phyloP scores from a whole-genome alignment of 257 asterid genomes.

The Paulownia fortunei region DNA sequence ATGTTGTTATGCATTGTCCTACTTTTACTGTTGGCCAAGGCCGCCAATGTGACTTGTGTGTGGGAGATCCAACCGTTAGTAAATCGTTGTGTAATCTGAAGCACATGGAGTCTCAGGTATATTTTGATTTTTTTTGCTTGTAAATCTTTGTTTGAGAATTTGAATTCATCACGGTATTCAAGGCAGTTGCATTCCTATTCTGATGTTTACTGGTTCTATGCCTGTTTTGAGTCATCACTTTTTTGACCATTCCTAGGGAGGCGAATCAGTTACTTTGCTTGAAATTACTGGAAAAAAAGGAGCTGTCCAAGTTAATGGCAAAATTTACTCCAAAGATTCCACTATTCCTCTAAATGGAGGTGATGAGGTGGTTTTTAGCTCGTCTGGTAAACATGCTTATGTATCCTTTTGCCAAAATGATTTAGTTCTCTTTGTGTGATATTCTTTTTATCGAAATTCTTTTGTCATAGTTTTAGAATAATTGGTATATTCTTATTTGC shows the following conservation, averaged over 20 bases:
- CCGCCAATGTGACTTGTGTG: conserved; percentile 69
- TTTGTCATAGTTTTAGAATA: conserved; percentile 20
- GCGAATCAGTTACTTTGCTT: conserved; percentile 63
- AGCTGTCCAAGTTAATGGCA: conserved; percentile 83
- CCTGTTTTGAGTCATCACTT: too few species aligned
- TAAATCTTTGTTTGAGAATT: conserved; percentile 15
- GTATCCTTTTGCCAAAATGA: conserved; percentile 69
- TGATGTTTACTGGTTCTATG: conserved; percentile 33
- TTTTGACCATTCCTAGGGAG: conserved; percentile 71
- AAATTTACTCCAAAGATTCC: conserved; percentile 64
- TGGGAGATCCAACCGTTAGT: conserved; percentile 76
- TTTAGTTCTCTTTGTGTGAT: conserved; percentile 20
- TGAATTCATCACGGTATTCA: conserved; percentile 11
- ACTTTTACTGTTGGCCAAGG: conserved; percentile 63
- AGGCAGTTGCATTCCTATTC: conserved; percentile 9
- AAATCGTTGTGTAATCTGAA: conserved; percentile 78
- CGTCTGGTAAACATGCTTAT: conserved; percentile 71
- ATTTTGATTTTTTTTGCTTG: conserved; percentile 8
- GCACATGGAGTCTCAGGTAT: conserved; percentile 76
- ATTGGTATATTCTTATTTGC: too few species aligned
- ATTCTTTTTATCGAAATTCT: too few species aligned
- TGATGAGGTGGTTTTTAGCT: conserved; percentile 85
- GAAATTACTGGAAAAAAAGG: conserved; percentile 86
- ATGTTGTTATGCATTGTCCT: conserved; percentile 63
- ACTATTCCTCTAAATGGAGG: conserved; percentile 74